A percentile compares a stretch with the other conserved stretches of the same genome.
Evolutionary conservation across 2,329 filamentous ascomycete species (phyloP).

Genomic region (Celoporthe dispersa): DNA sequence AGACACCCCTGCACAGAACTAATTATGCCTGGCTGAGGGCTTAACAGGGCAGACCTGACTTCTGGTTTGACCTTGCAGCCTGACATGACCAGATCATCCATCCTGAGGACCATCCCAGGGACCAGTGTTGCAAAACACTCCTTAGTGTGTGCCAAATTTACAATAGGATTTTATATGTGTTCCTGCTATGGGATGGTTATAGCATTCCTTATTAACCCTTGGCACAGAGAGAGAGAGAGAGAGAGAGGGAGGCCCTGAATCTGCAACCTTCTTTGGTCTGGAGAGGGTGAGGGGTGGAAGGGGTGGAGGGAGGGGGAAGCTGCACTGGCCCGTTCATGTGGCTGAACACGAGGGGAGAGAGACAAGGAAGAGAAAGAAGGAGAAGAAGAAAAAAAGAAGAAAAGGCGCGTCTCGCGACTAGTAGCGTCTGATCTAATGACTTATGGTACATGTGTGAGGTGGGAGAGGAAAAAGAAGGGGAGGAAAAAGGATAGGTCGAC

Average conservation of each 20-base stretch:
- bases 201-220: neutral
- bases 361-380: neutral
- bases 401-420: neutral
- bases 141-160: neutral
- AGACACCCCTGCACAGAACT: neutral
- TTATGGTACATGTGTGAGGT: too few species aligned
- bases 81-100: neutral
- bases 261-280: neutral
- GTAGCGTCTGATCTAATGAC: neutral
- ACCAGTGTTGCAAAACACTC: neutral
- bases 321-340: too few species aligned
- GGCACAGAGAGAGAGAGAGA: too few species aligned
- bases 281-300: too few species aligned
- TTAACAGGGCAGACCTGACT: neutral
- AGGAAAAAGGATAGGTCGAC: neutral
- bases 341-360: neutral
- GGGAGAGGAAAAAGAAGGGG: too few species aligned
- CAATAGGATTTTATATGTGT: neutral
- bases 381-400: neutral
- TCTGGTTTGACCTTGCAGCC: neutral
- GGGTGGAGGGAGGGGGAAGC: too few species aligned
- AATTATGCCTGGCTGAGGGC: neutral
- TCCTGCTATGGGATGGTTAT: neutral
- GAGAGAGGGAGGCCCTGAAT: neutral
- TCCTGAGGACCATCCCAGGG: neutral